Evolutionary conservation across 176 grass and related monocot genomes (phyloP).

Genomic region (Tillandsia leiboldiana): DNA sequence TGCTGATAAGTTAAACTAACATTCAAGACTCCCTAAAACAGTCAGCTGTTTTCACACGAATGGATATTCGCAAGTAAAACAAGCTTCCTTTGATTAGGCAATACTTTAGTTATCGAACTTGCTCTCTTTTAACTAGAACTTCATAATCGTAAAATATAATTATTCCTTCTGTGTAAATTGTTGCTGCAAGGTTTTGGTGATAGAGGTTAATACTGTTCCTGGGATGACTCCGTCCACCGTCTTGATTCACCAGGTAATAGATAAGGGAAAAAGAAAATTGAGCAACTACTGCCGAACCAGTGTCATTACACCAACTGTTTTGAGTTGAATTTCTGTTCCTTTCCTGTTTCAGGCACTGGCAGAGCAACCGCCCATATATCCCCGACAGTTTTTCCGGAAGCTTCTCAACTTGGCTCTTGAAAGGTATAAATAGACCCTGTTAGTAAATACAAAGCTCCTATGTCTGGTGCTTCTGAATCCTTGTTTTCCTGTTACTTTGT

Average conservation of each 20-base stretch:
- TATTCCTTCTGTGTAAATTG: background rate
- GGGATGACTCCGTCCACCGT: constrained; percentile 93
- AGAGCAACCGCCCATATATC: constrained; percentile 62
- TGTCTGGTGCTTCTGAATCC: no score
- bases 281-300: background rate
- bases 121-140: background rate
- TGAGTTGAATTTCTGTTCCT: background rate
- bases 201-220: constrained; percentile 87
- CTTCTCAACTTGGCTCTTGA: constrained; percentile 55
- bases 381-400: constrained; percentile 63
- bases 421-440: constrained; percentile 34
- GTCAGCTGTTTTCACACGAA: background rate
- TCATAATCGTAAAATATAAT: background rate
- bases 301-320: background rate
- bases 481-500: no score
- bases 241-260: constrained; percentile 72
- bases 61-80: background rate
- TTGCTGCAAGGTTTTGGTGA: constrained; percentile 54
- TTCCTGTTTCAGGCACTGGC: constrained; percentile 54
- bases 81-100: background rate
- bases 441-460: no score
- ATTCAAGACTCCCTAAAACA: background rate
- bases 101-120: background rate
- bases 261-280: background rate
- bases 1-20: background rate